phyloP scores from a whole-genome alignment of 257 asterid species.

The Gentiana macrophylla region DNA sequence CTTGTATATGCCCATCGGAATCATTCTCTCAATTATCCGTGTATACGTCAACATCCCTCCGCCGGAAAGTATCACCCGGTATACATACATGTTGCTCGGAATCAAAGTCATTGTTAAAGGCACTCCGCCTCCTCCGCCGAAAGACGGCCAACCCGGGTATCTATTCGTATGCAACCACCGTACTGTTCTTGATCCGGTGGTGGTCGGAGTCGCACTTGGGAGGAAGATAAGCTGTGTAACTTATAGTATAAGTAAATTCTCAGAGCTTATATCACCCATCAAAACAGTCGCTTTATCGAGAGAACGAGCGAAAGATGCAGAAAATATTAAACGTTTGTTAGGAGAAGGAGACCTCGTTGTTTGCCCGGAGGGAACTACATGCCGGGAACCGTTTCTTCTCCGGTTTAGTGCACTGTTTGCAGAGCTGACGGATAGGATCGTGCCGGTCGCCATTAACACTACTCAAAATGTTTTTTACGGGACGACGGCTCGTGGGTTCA shows the following conservation, averaged over 20 bases:
- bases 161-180: conserved; percentile 90
- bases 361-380: conserved; percentile 90
- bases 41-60: conserved; percentile 55
- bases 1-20: conserved; percentile 73
- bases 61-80: conserved; percentile 52
- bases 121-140: conserved; percentile 76
- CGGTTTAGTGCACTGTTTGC: conserved; percentile 85
- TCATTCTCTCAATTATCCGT: conserved; percentile 44
- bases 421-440: conserved; percentile 72
- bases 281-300: conserved; percentile 74
- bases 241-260: conserved; percentile 70
- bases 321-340: conserved; percentile 41
- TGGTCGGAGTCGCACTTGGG: conserved; percentile 72
- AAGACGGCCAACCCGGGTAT: conserved; percentile 46
- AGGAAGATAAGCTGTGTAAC: conserved; percentile 84
- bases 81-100: conserved; percentile 53
- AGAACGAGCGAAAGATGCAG: conserved; percentile 78
- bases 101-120: conserved; percentile 71
- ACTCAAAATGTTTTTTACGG: conserved; percentile 73
- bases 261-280: conserved; percentile 71
- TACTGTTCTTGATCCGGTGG: conserved; percentile 73
- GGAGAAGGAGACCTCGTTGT: conserved; percentile 75
- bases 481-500: conserved; percentile 68
- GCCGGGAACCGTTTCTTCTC: conserved; percentile 67
- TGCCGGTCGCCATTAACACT: conserved; percentile 66